Conservation (phyloP, 2,329 filamentous ascomycete genomes). For the Acrodontium crateriforme region DNA sequence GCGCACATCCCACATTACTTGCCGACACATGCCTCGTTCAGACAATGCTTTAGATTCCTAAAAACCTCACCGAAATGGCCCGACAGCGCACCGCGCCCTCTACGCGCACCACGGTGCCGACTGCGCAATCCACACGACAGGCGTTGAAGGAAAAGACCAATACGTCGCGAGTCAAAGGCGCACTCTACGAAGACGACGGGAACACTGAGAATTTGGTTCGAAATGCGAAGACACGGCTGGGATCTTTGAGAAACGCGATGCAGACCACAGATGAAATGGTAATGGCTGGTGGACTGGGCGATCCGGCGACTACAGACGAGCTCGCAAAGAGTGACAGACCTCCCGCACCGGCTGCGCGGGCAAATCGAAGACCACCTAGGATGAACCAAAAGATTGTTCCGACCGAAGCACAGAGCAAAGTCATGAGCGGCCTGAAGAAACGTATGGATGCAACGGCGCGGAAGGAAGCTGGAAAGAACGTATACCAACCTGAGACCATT, state of each 20-base stretch:
- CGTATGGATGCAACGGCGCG: conserved; percentile 19
- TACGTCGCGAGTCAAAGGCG: conserved; percentile 9
- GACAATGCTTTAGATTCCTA: too few species aligned
- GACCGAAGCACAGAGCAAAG: conserved; percentile 15
- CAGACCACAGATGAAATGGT: conserved; percentile 13
- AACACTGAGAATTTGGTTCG: conserved; percentile 16
- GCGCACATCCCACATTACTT: not conserved
- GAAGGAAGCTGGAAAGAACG: conserved; percentile 4
- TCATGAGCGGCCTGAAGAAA: conserved; percentile 20
- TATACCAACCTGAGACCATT: not conserved
- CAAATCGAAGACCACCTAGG: conserved; percentile 11
- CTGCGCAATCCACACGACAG: conserved; percentile 7
- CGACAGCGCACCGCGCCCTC: conserved; percentile 14
- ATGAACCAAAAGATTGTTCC: conserved; percentile 14
- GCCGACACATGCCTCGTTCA: too few species aligned
- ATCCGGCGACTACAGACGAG: conserved; percentile 10
- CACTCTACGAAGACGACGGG: conserved; percentile 13
- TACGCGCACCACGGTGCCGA: conserved; percentile 5
- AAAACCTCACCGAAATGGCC: conserved; percentile 17
- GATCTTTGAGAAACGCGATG: conserved; percentile 8
- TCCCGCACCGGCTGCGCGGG: conserved; percentile 6
- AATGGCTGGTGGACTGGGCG: conserved; percentile 17
- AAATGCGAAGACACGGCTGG: conserved; percentile 11
- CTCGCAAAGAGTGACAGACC: conserved; percentile 13
- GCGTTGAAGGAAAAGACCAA: conserved; percentile 20